Base-by-base conservation (phyloP, 257 asterid genomes). In the Capsicum pubescens region DNA sequence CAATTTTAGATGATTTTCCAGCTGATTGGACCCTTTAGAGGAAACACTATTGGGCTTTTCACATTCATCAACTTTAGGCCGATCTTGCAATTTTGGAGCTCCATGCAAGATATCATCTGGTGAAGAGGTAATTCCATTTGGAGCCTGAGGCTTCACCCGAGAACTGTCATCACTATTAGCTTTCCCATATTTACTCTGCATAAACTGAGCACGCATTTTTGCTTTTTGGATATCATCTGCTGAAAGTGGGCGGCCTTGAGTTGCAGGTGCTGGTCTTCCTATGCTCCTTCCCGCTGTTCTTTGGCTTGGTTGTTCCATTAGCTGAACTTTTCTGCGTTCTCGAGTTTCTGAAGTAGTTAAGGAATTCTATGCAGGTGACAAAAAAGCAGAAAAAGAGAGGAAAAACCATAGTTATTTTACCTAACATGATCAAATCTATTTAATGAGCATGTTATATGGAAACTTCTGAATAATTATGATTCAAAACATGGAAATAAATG, bases 141-240 rank as follows among this genome's bases (percentile, higher is more conserved):
- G 90, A 83, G 84, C 89, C 81, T 94, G 97, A 26, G 89, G 81
- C 86, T 86, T 92, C 82, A 82, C 52, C 80, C 87, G 86, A 63
- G 81, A 84, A 83, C 82, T 85, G 2, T 90, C 93, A 87, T 85
- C 90, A 70, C 90, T 52, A 79, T 68, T 84, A 86, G 87, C 85
- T 90, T 94, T 97, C 69, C 94, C 94, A 79, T 91, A 86, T 87
- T 91, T 97, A 86, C 85, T 93, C 91, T 92, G 93, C 95, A 93
- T 79, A 84, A 89, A 94, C 46, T 95, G 99, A 85, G 94, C 97
- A 70, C 99, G 98, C 94, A 95, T 88, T 90, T 97, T 97, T 15
- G 99, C 98, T 89, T 97, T 97, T 87, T 97, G 99, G 89, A 97
- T 97, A 86, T 95, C 99, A 87, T 97, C 99, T 54, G 99, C 99